Evolutionary conservation across 1,284 basidiomycete species (phyloP), one percentile per base, ranked within the genome.

Genomic region (Cystobasidium slooffiae): DNA sequence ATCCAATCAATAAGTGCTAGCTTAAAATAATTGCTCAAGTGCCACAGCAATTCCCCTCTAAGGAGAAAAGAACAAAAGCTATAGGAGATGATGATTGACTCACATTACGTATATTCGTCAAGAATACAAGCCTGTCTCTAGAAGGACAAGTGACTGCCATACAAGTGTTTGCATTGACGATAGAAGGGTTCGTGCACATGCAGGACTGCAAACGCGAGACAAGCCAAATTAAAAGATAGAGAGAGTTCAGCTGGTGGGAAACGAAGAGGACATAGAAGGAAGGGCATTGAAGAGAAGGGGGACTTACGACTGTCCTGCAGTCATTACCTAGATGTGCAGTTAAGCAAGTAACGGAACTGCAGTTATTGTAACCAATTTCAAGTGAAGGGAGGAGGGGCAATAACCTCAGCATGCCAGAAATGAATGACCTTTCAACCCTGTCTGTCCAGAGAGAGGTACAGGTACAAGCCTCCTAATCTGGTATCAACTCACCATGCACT

Each of bases 241-340:
- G n/a, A n/a, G n/a, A n/a, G n/a, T n/a, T n/a, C n/a, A n/a, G n/a
- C n/a, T n/a, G n/a, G n/a, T n/a, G n/a, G n/a, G n/a, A n/a, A n/a
- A n/a, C n/a, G n/a, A 43, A 62, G 24, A 16, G 56, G 18, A 18
- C 4, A 56, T 3, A 20, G 10, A 16, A 61, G 18, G 31, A n/a
- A 55, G 22, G 58, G 31, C 31, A 31, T 31, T 31, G 31, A 31
- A 31, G 31, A 31, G 31, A 31, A 31, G 2, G 31, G 5, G 3
- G 5, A 66, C 64, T 43, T 37, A 66, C 64, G 4, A 66, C 39
- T 41, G 49, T 66, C 9, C 51, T 51, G 64, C 64, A 66, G 39
- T 66, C 39, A 24, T 24, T 41, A 9, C 64, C 64, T 8, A 66
- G 64, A 47, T 51, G 20, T 10, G 37, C 46, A 20, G 37, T 39